Evolutionary conservation across 495 filamentous ascomycete species (phyloP).

Genomic region (Schizothecium vesticola): DNA sequence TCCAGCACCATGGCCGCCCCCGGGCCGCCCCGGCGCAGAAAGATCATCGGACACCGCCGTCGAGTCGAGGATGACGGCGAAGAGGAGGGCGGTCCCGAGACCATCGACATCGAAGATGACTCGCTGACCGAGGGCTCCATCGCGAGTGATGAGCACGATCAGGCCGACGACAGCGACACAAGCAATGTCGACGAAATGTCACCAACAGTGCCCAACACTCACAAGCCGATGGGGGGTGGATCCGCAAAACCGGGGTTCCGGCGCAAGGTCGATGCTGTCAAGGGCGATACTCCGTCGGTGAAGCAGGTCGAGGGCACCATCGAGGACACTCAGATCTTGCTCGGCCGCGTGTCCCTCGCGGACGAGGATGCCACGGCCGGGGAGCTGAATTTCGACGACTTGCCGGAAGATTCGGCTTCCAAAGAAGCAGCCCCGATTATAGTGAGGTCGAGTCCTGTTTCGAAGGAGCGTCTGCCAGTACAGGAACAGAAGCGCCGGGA

Average conservation of each 20-base stretch:
- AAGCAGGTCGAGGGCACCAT: slow-evolving; percentile 34
- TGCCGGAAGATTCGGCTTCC: slow-evolving; percentile 27
- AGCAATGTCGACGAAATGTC: slow-evolving; percentile 60
- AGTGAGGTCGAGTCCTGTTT: slow-evolving; percentile 39
- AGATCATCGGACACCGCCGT: slow-evolving; percentile 69
- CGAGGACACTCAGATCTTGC: slow-evolving; percentile 80
- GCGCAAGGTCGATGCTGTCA: slow-evolving; percentile 30
- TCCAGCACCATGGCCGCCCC: slow-evolving; percentile 28
- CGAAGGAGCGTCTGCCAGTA: slow-evolving; percentile 43
- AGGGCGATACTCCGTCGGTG: slow-evolving; percentile 32
- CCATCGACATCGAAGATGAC: slow-evolving; percentile 69
- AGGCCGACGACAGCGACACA: slow-evolving; percentile 74
- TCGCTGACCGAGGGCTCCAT: slow-evolving; percentile 77
- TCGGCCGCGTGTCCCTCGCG: slow-evolving; percentile 71
- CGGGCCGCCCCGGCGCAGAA: slow-evolving; percentile 52
- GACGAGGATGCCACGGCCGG: slow-evolving; percentile 49
- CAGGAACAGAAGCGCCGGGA: slow-evolving; percentile 72
- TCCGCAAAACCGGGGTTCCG: slow-evolving; percentile 37
- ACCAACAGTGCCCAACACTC: slow-evolving; percentile 41
- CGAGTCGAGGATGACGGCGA: slow-evolving; percentile 76
- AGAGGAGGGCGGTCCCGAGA: slow-evolving; percentile 62
- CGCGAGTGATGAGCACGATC: slow-evolving; percentile 68
- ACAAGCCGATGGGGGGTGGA: slow-evolving; percentile 32
- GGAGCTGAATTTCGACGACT: slow-evolving; percentile 63
- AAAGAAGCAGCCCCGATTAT: slow-evolving; percentile 40